These are phyloP conservation scores for Abortiporus biennis DNA, from an alignment of 1,284 basidiomycete genomes.

Conservation along the genomic window DNA sequence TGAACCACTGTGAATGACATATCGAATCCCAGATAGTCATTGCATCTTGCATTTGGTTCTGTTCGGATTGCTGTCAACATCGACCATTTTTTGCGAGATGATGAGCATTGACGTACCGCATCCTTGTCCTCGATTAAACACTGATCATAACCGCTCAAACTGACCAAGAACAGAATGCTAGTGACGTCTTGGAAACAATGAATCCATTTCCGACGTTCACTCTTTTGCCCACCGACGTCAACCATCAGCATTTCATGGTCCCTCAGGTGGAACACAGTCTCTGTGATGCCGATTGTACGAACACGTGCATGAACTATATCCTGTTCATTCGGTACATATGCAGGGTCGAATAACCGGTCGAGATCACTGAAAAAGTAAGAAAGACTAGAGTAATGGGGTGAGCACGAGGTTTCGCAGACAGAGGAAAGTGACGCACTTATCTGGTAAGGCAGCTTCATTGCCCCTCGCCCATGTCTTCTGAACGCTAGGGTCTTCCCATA, in stretches of 20 bases:
- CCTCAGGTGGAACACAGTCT: conserved; percentile 76
- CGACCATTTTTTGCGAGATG: conserved; percentile 4
- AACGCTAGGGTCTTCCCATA: conserved; percentile 80
- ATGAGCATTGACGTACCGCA: conserved; percentile 50
- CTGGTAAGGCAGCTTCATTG: conserved; percentile 84
- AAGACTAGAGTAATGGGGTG: conserved; percentile 33
- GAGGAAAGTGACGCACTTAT: conserved; percentile 52
- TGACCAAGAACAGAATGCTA: conserved; percentile 83
- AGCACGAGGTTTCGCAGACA: neutral
- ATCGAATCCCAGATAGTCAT: conserved; percentile 95
- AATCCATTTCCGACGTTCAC: conserved; percentile 86
- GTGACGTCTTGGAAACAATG: conserved; percentile 85
- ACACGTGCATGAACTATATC: conserved; percentile 85
- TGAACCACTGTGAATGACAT: conserved; percentile 92
- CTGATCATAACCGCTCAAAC: conserved; percentile 86
- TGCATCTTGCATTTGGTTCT: conserved; percentile 97
- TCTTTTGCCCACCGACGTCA: conserved; percentile 89
- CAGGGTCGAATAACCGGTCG: conserved; percentile 70
- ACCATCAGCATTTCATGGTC: conserved; percentile 83
- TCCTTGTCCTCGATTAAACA: conserved; percentile 92
- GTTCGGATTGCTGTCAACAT: conserved; percentile 6
- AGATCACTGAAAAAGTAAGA: conserved; percentile 75
- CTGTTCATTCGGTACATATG: conserved; percentile 72
- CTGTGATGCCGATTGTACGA: conserved; percentile 91
- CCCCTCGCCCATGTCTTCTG: conserved; percentile 70